phyloP scores from a whole-genome alignment of 2,329 filamentous ascomycete genomes.

The Phyllosticta capitalensis region DNA sequence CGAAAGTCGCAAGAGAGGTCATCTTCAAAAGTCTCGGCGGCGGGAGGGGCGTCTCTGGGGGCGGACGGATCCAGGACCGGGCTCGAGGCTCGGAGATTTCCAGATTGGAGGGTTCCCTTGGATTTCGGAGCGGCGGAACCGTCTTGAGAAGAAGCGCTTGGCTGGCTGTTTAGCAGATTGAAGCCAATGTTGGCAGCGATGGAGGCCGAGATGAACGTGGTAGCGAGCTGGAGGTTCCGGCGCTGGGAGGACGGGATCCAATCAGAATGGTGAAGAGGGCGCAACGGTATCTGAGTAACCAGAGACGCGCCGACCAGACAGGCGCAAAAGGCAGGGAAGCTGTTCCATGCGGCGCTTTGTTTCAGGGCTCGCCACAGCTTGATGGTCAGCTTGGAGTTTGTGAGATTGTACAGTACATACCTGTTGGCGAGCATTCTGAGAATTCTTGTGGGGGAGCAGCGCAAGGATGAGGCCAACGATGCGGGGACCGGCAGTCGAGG shows the following conservation, averaged over 20 bases:
- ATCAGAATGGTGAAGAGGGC: neutral
- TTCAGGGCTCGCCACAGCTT: conserved; percentile 32
- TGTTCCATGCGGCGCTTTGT: conserved; percentile 33
- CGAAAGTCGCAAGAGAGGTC: neutral
- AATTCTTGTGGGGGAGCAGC: conserved; percentile 5
- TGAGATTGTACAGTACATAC: too few species aligned
- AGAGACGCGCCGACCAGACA: conserved; percentile 44
- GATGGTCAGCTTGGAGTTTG: conserved; percentile 15
- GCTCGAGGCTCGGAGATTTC: neutral
- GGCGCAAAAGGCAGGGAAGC: conserved; percentile 45
- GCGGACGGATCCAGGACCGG: neutral
- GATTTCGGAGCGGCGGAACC: neutral
- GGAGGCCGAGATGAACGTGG: conserved; percentile 34
- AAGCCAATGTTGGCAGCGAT: conserved; percentile 43
- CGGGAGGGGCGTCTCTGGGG: neutral
- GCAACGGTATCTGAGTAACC: conserved; percentile 30
- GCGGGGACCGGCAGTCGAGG: conserved; percentile 38
- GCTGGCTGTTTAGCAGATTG: conserved; percentile 36
- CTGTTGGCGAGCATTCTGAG: too few species aligned
- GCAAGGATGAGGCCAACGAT: conserved; percentile 24
- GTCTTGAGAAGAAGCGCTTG: conserved; percentile 9
- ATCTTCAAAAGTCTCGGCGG: neutral
- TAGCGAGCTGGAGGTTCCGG: neutral
- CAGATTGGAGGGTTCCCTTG: neutral
- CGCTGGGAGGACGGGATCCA: neutral